Base-by-base conservation (phyloP, 768 basidiomycete genomes). In the Agrocybe praecox region DNA sequence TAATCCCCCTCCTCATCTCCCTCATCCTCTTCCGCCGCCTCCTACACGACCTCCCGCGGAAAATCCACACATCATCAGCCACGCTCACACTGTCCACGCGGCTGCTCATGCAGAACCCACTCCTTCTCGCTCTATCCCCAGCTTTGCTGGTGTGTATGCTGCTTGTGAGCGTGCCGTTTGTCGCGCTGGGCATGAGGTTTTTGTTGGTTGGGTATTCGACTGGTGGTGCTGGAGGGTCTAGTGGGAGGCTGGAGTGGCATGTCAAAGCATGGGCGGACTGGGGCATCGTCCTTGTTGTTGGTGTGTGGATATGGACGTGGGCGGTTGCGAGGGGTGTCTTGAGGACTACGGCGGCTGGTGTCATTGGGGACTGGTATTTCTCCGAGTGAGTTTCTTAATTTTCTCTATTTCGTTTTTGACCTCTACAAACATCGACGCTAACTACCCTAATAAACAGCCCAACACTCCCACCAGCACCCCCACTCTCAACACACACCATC, bases 341-440 rank as follows among this genome's bases (percentile, higher is more conserved):
- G 44, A 78, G 92, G 7, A 90, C 89, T 52, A 83, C 87, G 2
- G 84, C 87, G 55, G 88, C 93, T 0, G 89, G 88, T 26, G 91
- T 95, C 4, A 83, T 98, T 32, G 95, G 94, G 1, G 87, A 89
- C 45, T 98, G 95, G 95, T 97, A 96, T 68, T 96, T 93, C 61
- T 72, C 78, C 26, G 76, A 80, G 80, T 80, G 64, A 48, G 80
- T 72, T 36, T 23, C 45, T 57, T n/a, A 47, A 14, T 23, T 42
- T 40, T 34, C 45, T 21, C 36, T 32, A 21, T 21, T 18, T 2
- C 29, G 19, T 14, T 43, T 26, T 55, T 11, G 21, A 21, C 45
- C 10, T n/a, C n/a, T n/a, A n/a, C n/a, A n/a, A n/a, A n/a, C n/a
- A n/a, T n/a, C n/a, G n/a, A n/a, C n/a, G n/a, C n/a, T n/a, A n/a